A percentile compares a stretch with the other conserved stretches of the same genome.
These are phyloP conservation scores for Monosporascus sp. DNA, from an alignment of 2,329 filamentous ascomycete species.

Conservation along the genomic window DNA sequence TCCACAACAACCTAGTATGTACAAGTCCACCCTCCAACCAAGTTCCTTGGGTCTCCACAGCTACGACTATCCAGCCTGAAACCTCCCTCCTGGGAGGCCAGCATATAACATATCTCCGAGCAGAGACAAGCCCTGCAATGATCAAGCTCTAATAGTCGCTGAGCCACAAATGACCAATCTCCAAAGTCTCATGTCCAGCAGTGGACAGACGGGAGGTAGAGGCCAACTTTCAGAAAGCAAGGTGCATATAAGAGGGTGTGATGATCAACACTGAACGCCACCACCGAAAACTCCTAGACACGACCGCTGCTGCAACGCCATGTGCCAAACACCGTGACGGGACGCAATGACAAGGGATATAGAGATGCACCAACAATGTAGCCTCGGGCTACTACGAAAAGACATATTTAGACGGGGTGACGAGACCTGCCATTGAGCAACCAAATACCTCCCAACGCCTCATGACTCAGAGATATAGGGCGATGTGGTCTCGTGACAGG, in stretches of 20 bases:
- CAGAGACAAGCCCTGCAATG: too few relatives aligned
- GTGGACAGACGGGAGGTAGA: background rate
- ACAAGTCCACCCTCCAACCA: background rate
- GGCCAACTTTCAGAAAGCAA: background rate
- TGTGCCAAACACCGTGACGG: conserved; percentile 8
- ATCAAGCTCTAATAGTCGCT: background rate
- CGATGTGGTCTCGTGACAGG: background rate
- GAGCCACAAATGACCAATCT: background rate
- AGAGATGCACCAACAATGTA: conserved; percentile 16
- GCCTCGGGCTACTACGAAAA: conserved; percentile 13
- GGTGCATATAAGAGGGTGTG: conserved; percentile 3
- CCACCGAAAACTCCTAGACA: conserved; percentile 11
- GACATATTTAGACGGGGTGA: conserved; percentile 1
- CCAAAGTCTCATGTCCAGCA: background rate
- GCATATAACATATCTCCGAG: too few relatives aligned
- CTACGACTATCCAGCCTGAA: too few relatives aligned
- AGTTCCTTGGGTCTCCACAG: background rate
- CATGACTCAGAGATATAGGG: conserved; percentile 12
- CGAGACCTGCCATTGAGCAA: conserved; percentile 3
- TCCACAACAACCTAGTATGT: conserved; percentile 1
- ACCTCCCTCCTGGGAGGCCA: too few relatives aligned
- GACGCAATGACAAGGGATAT: conserved; percentile 3
- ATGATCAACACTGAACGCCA: conserved; percentile 14
- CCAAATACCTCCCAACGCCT: conserved; percentile 2
- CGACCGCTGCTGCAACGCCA: conserved; percentile 11